Evolutionary conservation across 176 grass and related monocot genomes (phyloP).

Genomic region (Zoysia japonica): DNA sequence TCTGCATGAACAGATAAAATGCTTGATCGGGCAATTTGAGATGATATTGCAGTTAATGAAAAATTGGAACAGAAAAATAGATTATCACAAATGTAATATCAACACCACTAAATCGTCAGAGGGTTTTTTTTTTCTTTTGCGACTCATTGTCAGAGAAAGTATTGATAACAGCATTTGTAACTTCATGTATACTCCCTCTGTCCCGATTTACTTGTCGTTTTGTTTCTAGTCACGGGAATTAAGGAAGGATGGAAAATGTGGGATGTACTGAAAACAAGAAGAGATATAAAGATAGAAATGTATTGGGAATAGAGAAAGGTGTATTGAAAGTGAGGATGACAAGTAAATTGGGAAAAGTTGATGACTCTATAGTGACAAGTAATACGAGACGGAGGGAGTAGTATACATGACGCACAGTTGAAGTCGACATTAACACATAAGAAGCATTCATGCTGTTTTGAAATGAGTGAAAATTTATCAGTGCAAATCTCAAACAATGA

Average conservation of each 20-base stretch:
- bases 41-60: not conserved
- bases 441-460: not conserved
- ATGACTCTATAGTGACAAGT: no score
- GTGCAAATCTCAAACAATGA: conserved; percentile 1
- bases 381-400: not conserved
- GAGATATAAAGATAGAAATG: no score
- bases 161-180: not conserved
- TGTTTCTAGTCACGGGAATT: no score
- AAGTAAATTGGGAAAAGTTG: no score
- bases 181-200: not conserved
- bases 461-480: not conserved
- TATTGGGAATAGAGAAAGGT: no score
- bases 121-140: not conserved
- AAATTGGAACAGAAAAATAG: not conserved
- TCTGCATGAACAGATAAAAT: not conserved
- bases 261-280: no score
- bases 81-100: not conserved
- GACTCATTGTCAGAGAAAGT: not conserved
- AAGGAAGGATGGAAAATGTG: no score
- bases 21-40: not conserved
- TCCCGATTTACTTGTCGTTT: no score
- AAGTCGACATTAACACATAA: conserved; percentile 13
- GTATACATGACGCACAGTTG: conserved; percentile 7
- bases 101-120: not conserved
- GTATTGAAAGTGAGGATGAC: no score